These are phyloP conservation scores for Teratosphaeria viscida DNA, from an alignment of 2,329 filamentous ascomycete genomes.

Conservation along the genomic window DNA sequence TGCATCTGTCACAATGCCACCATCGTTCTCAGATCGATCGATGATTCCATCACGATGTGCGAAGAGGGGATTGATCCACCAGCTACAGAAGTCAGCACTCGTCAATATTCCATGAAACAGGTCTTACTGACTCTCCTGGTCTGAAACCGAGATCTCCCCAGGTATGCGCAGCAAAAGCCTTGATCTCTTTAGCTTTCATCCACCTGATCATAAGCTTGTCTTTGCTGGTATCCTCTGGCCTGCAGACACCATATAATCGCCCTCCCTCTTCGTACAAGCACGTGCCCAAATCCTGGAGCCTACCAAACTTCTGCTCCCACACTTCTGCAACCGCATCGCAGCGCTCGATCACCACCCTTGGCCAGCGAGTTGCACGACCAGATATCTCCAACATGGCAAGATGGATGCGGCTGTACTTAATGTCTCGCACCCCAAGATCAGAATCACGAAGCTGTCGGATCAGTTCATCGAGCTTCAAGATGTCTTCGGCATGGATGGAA, in stretches of 20 bases:
- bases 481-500: slow-evolving; percentile 32
- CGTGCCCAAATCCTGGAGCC: slow-evolving; percentile 28
- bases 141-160: slow-evolving; percentile 35
- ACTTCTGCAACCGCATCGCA: slow-evolving; percentile 32
- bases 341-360: slow-evolving; percentile 32
- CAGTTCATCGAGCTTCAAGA: slow-evolving; percentile 34
- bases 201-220: slow-evolving; percentile 26
- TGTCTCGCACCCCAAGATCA: slow-evolving; percentile 23
- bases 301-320: slow-evolving; percentile 31
- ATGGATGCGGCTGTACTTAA: slow-evolving; percentile 38
- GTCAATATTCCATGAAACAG: neutral
- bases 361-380: slow-evolving; percentile 39
- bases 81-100: slow-evolving; percentile 24
- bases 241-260: slow-evolving; percentile 32
- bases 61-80: slow-evolving; percentile 41
- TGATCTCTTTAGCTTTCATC: slow-evolving; percentile 23
- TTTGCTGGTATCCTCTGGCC: slow-evolving; percentile 27
- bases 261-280: slow-evolving; percentile 35
- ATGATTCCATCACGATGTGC: slow-evolving; percentile 40
- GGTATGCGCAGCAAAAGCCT: slow-evolving; percentile 26
- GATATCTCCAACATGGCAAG: slow-evolving; percentile 33
- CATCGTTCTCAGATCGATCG: slow-evolving; percentile 30
- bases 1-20: slow-evolving; percentile 33
- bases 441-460: slow-evolving; percentile 21
- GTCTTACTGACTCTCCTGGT: slow-evolving; percentile 33